These are phyloP conservation scores for Silene uniflora DNA, from an alignment of 148 eudicot genomes.

Conservation along the genomic window DNA sequence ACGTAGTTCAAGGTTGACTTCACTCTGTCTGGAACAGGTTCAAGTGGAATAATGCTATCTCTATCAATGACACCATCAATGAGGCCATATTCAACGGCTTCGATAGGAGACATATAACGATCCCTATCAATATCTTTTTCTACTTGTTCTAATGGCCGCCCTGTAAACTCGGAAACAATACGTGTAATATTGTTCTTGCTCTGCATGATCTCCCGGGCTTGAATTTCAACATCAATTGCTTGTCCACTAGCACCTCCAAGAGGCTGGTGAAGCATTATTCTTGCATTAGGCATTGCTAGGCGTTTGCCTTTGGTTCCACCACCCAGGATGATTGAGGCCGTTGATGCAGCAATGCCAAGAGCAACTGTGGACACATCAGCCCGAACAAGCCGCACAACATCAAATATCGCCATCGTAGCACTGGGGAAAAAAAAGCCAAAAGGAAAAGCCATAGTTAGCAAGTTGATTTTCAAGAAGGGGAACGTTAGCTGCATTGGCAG, in stretches of 20 bases:
- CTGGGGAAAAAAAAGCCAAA: constrained; percentile 29
- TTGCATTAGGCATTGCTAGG: constrained; percentile 80
- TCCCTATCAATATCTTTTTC: constrained; percentile 84
- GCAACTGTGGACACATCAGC: constrained; percentile 86
- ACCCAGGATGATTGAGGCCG: constrained; percentile 78
- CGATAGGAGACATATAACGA: constrained; percentile 88
- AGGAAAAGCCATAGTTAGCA: constrained; percentile 5
- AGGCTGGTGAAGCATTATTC: constrained; percentile 90
- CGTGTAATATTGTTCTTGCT: constrained; percentile 57
- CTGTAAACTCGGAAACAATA: constrained; percentile 58
- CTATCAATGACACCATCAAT: constrained; percentile 78
- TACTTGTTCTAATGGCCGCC: constrained; percentile 63
- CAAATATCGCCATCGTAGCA: constrained; percentile 85
- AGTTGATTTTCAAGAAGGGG: neutral
- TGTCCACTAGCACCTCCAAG: constrained; percentile 83
- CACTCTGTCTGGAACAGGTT: constrained; percentile 69
- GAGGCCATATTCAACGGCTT: constrained; percentile 89
- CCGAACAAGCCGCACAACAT: constrained; percentile 69
- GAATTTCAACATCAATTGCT: constrained; percentile 69
- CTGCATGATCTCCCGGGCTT: constrained; percentile 68
- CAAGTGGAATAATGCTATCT: constrained; percentile 75
- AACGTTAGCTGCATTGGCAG: neutral
- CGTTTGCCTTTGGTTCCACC: constrained; percentile 90
- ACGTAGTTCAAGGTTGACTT: constrained; percentile 43
- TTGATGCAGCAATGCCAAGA: constrained; percentile 75